These are phyloP conservation scores for Ceratonia siliqua DNA, from an alignment of 306 rosid genomes.

Conservation along the genomic window DNA sequence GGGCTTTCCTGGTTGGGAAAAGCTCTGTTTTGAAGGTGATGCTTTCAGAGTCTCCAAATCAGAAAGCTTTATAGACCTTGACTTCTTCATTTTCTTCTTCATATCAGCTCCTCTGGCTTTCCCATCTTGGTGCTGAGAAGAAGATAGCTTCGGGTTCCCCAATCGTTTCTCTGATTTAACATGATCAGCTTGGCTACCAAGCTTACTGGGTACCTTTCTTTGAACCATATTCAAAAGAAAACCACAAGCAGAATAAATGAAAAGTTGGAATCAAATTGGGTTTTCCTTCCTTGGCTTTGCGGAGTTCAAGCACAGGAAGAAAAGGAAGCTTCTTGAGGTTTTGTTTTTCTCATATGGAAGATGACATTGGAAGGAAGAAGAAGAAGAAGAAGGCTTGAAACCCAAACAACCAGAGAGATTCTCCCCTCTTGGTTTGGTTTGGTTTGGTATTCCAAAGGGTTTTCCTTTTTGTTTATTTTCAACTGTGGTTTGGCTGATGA, in stretches of 20 bases:
- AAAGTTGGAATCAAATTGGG: constrained; percentile 21
- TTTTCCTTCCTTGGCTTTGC: constrained; percentile 43
- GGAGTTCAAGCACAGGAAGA: constrained; percentile 46
- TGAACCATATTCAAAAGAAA: constrained; percentile 78
- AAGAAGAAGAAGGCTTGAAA: constrained; percentile 43
- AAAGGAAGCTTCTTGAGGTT: constrained; percentile 38
- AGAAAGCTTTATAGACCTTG: constrained; percentile 65
- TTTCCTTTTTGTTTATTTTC: constrained; percentile 44
- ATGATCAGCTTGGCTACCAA: constrained; percentile 65
- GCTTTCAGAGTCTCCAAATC: constrained; percentile 56
- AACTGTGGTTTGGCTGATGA: constrained; percentile 38
- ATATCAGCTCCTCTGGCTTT: constrained; percentile 69
- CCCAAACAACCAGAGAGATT: constrained; percentile 59
- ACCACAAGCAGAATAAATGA: constrained; percentile 16
- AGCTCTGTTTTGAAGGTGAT: constrained; percentile 40
- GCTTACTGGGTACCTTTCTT: constrained; percentile 62
- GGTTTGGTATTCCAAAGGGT: constrained; percentile 36
- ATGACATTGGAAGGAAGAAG: constrained; percentile 37
- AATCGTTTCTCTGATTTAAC: constrained; percentile 57
- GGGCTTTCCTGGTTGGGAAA: constrained; percentile 54
- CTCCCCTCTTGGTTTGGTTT: constrained; percentile 47
- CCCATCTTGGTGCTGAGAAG: constrained; percentile 63
- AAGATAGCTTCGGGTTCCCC: constrained; percentile 49
- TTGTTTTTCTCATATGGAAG: constrained; percentile 27
- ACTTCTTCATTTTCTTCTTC: constrained; percentile 84